Percentiles rank a stretch among this genome's conserved stretches.
These are phyloP conservation scores for Biscutella auriculata DNA, from an alignment of 441 rosid genomes.

Conservation along the genomic window DNA sequence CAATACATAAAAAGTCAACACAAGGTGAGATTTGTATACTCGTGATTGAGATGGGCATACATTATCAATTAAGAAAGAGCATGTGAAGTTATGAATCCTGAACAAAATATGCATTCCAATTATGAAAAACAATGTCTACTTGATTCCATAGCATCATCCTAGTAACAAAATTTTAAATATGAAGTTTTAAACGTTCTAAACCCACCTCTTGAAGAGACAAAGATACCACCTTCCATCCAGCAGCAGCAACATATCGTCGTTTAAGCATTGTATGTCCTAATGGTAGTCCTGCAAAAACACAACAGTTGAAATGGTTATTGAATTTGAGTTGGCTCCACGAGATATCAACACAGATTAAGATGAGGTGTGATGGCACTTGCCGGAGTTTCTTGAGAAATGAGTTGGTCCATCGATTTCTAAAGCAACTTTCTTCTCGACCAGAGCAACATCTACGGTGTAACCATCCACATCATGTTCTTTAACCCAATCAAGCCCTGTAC, in stretches of 20 bases:
- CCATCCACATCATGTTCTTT: slow-evolving; percentile 64
- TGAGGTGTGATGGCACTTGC: slow-evolving; percentile 28
- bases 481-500: slow-evolving; percentile 86
- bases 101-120: neutral
- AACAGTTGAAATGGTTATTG: neutral
- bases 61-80: slow-evolving; percentile 2
- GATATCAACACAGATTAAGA: slow-evolving; percentile 4
- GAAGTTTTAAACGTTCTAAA: neutral
- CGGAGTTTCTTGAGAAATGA: slow-evolving; percentile 83
- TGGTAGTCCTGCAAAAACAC: slow-evolving; percentile 43
- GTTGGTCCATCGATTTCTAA: slow-evolving; percentile 93
- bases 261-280: slow-evolving; percentile 83
- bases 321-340: neutral
- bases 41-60: neutral
- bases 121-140: neutral
- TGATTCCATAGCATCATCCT: neutral
- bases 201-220: slow-evolving; percentile 71
- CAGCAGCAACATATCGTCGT: slow-evolving; percentile 63
- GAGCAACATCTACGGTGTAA: slow-evolving; percentile 70
- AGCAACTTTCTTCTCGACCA: slow-evolving; percentile 71
- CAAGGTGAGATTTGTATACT: neutral
- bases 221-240: slow-evolving; percentile 81
- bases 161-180: neutral
- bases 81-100: neutral
- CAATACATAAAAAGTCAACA: slow-evolving; percentile 1